phyloP scores from a whole-genome alignment of 176 grass and related monocot species.

The Rhynchospora tenuis region DNA sequence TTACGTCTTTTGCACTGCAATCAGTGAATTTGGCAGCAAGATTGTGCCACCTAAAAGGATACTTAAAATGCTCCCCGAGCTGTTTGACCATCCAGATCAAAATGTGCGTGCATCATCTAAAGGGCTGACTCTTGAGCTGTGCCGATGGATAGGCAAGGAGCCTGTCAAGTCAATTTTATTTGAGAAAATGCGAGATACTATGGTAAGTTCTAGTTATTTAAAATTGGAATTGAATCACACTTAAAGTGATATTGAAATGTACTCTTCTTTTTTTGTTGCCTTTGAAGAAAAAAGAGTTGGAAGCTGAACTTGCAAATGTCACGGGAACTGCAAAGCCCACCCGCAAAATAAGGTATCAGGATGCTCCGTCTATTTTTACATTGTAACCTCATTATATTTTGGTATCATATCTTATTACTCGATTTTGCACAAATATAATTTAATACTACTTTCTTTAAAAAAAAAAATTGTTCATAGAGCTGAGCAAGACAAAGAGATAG shows the following conservation, averaged over 20 bases:
- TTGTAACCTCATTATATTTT: background rate
- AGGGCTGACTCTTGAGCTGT: conserved; percentile 92
- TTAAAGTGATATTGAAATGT: background rate
- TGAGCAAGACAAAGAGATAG: conserved; percentile 92
- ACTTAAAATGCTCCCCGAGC: conserved; percentile 97
- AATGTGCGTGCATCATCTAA: conserved; percentile 97
- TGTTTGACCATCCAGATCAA: conserved; percentile 98
- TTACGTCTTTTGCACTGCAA: conserved; percentile 11
- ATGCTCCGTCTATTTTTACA: background rate
- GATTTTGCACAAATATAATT: background rate
- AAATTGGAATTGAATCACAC: background rate
- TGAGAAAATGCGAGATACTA: conserved; percentile 99
- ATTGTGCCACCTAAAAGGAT: conserved; percentile 90
- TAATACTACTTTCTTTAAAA: background rate
- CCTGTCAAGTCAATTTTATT: conserved; percentile 95
- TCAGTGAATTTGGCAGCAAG: conserved; percentile 91
- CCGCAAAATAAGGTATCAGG: conserved; percentile 91
- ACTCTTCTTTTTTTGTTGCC: conserved; percentile 22
- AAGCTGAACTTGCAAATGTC: conserved; percentile 83
- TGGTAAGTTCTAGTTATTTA: conserved; percentile 37
- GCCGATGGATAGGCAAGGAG: conserved; percentile 97
- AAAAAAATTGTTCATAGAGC: conserved; percentile 55
- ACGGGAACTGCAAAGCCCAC: conserved; percentile 71
- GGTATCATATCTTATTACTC: background rate
- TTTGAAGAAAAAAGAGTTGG: conserved; percentile 98